phyloP scores from a whole-genome alignment of 2,329 filamentous ascomycete genomes.

The Penicillium brevicompactum region DNA sequence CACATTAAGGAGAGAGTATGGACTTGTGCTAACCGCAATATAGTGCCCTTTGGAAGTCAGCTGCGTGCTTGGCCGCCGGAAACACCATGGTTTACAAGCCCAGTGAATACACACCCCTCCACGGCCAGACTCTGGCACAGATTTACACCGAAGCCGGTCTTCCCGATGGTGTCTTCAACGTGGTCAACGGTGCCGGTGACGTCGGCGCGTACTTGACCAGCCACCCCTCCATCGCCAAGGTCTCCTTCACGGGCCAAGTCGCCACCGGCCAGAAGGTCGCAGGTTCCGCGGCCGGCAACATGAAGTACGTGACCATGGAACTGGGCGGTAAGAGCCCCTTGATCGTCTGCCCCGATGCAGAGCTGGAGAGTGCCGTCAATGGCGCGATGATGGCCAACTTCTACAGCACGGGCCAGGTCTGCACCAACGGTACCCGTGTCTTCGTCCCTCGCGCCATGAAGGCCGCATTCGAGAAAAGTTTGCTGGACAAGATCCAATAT shows the following conservation, averaged over 20 bases:
- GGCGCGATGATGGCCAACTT: conserved; percentile 94
- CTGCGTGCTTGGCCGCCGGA: conserved; percentile 79
- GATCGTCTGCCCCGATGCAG: conserved; percentile 77
- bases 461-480: conserved; percentile 64
- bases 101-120: conserved; percentile 83
- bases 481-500: conserved; percentile 70
- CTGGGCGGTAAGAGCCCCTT: conserved; percentile 84
- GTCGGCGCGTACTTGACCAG: conserved; percentile 74
- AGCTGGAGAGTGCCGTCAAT: conserved; percentile 78
- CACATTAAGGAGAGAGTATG: too few relatives aligned
- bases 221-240: conserved; percentile 75
- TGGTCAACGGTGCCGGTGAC: conserved; percentile 77
- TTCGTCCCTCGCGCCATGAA: conserved; percentile 73
- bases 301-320: conserved; percentile 94
- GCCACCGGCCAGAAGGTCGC: conserved; percentile 82
- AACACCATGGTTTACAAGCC: conserved; percentile 93
- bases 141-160: conserved; percentile 78
- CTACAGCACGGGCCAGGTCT: conserved; percentile 87
- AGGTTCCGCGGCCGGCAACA: conserved; percentile 69
- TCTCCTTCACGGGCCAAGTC: conserved; percentile 88
- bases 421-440: conserved; percentile 88
- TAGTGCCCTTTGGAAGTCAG: conserved; percentile 80
- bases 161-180: conserved; percentile 82
- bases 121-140: conserved; percentile 72
- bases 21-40: background rate